Base-by-base conservation (phyloP, 306 rosid genomes). In the Psophocarpus tetragonolobus region DNA sequence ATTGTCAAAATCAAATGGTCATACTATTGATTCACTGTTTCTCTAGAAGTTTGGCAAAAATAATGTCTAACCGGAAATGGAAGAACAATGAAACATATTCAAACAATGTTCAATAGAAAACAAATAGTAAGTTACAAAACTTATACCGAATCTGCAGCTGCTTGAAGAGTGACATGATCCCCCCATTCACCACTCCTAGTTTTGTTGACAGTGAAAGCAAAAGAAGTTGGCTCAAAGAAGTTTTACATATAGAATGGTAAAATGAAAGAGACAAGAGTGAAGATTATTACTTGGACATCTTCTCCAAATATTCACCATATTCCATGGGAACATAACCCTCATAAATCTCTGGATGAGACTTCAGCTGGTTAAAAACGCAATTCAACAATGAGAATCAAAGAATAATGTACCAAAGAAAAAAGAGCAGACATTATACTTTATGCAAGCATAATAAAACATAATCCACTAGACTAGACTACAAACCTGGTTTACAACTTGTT, bases 141-240 rank as follows among this genome's bases (percentile, higher is more conserved):
- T 68, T 80, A 26, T 90, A 90, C 98, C 82, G 65, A 77, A 87
- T 94, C 95, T 68, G 93, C 95, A 54, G 95, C 95, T 20, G 97
- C 97, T 84, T 90, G 97, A 80, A 94, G 91, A 51, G 95, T 92
- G 77, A 94, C 97, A 75, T 92, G 97, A 84, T 92, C 98, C 11
- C 97, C 97, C 97, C 98, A 94, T 78, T 92, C 96, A 5, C 97
- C 94, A 72, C 89, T 88, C 90, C 97, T 94, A 72, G 69, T 82
- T 86, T 74, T 62, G 80, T 77, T 60, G 14, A 87, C 51, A 68
- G 39, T 29, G 80, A 54, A 78, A 73, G 50, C 18, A 60, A 71
- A 66, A 71, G 29, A 26, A 53, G 54, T 80, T 68, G 68, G 81
- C 27, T 36, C 56, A 30, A 57, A 57, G 53, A 67, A 79, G 54